Percentiles rank a stretch among this genome's conserved stretches.
Evolutionary conservation across 2,329 filamentous ascomycete genomes (phyloP).

Genomic region (Aureobasidium melanogenum): DNA sequence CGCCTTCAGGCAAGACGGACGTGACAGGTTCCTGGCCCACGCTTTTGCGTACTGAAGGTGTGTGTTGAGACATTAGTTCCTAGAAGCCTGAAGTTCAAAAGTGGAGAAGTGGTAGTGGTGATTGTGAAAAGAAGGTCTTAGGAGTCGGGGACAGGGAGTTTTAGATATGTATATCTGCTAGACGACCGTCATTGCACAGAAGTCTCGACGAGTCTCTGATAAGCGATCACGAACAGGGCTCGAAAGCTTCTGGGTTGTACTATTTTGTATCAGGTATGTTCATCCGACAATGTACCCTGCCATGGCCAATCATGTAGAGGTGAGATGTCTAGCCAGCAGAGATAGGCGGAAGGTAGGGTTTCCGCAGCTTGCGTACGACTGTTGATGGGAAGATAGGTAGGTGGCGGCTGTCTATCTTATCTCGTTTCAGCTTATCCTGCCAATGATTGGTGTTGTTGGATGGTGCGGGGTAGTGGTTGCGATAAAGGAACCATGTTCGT

Average conservation of each 20-base stretch:
- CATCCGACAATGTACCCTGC: neutral
- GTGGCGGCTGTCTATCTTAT: neutral
- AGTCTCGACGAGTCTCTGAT: neutral
- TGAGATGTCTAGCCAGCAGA: neutral
- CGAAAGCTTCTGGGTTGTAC: neutral
- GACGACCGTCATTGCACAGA: no score
- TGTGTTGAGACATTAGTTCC: neutral
- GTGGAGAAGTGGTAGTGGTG: no score
- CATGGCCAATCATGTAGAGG: neutral
- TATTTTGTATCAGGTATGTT: neutral
- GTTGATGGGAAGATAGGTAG: neutral
- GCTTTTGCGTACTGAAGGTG: neutral
- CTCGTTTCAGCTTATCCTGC: neutral
- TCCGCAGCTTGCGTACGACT: neutral
- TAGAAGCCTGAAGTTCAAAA: neutral
- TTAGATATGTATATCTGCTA: no score
- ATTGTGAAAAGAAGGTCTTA: no score
- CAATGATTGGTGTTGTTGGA: neutral
- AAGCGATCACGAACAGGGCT: neutral
- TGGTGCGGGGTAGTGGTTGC: neutral
- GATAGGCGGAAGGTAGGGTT: neutral
- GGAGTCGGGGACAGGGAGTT: no score
- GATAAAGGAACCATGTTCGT: neutral
- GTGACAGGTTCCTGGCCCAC: constrained; percentile 45
- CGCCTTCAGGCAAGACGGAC: constrained; percentile 40